A percentile compares a stretch with the other conserved stretches of the same genome.
phyloP scores from a whole-genome alignment of 768 basidiomycete genomes.

The Filobasidium floriforme region DNA sequence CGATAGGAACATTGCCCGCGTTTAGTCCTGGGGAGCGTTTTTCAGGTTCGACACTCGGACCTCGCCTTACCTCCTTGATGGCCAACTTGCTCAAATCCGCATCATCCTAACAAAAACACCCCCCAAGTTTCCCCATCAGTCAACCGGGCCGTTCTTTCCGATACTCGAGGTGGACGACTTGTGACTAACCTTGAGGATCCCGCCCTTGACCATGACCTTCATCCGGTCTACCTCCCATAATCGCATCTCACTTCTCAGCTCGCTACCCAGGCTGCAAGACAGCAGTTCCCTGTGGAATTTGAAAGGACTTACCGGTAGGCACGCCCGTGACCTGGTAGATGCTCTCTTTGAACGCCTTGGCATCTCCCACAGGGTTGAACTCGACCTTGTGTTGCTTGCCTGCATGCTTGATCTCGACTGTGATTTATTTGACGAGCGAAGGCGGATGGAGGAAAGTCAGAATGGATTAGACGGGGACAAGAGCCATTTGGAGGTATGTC shows the following conservation, averaged over 20 bases:
- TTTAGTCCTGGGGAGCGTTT: neutral
- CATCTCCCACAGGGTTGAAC: conserved; percentile 61
- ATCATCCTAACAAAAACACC: conserved; percentile 58
- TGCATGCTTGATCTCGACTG: conserved; percentile 75
- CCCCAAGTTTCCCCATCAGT: neutral
- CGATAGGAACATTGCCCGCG: too few relatives aligned
- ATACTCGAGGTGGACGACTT: too few relatives aligned
- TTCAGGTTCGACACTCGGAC: conserved; percentile 22
- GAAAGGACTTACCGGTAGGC: conserved; percentile 43
- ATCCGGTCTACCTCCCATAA: conserved; percentile 64
- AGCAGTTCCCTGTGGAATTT: too few relatives aligned
- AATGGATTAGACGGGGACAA: too few relatives aligned
- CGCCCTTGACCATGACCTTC: conserved; percentile 96
- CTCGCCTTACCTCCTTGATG: conserved; percentile 51
- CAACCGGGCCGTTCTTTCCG: too few relatives aligned
- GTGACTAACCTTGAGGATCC: conserved; percentile 69
- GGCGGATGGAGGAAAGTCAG: neutral
- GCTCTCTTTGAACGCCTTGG: conserved; percentile 69
- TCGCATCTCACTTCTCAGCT: neutral
- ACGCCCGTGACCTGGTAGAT: conserved; percentile 77
- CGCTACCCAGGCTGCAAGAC: too few relatives aligned
- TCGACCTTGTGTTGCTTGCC: conserved; percentile 67
- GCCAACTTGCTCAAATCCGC: conserved; percentile 74
- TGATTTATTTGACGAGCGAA: too few relatives aligned
- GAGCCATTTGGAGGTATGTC: too few relatives aligned